Conservation (phyloP, 139 green algal genomes). For the Dunaliella primolecta region DNA sequence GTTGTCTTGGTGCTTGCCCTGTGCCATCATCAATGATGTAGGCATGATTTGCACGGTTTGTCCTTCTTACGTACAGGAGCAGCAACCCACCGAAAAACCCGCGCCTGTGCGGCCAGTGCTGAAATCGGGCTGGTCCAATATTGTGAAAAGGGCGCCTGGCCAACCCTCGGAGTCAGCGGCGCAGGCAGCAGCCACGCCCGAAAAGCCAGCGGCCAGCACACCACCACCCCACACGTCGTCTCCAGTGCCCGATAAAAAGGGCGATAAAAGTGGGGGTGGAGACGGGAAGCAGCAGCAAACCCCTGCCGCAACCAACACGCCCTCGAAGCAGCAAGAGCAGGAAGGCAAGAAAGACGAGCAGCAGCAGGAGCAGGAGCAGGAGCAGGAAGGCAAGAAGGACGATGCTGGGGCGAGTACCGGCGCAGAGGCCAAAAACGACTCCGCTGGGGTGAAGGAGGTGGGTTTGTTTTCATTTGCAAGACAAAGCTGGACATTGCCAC, state of each 20-base stretch:
- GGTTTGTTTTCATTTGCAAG: too few species aligned
- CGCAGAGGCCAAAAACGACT: too few species aligned
- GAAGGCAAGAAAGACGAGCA: not conserved
- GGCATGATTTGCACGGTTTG: too few species aligned
- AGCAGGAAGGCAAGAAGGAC: not conserved
- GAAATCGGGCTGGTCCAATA: conserved; percentile 7
- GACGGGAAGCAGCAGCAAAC: not conserved
- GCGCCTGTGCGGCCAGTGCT: not conserved
- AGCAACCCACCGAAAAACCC: too few species aligned
- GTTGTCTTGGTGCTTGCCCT: too few species aligned
- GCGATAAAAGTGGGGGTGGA: too few species aligned
- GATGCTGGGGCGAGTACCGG: not conserved
- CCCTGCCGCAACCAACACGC: not conserved
- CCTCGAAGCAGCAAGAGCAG: not conserved
- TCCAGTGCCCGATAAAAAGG: not conserved
- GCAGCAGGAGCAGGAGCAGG: not conserved
- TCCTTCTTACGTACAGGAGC: too few species aligned
- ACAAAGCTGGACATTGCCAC: too few species aligned
- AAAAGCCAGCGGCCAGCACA: too few species aligned
- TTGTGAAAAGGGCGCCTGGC: not conserved
- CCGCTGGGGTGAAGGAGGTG: too few species aligned
- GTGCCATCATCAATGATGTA: too few species aligned
- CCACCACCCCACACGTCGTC: too few species aligned
- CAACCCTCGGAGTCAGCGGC: not conserved
- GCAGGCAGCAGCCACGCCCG: not conserved